phyloP scores from a whole-genome alignment of 2,329 filamentous ascomycete species.

The Sphaerostilbella broomeana region DNA sequence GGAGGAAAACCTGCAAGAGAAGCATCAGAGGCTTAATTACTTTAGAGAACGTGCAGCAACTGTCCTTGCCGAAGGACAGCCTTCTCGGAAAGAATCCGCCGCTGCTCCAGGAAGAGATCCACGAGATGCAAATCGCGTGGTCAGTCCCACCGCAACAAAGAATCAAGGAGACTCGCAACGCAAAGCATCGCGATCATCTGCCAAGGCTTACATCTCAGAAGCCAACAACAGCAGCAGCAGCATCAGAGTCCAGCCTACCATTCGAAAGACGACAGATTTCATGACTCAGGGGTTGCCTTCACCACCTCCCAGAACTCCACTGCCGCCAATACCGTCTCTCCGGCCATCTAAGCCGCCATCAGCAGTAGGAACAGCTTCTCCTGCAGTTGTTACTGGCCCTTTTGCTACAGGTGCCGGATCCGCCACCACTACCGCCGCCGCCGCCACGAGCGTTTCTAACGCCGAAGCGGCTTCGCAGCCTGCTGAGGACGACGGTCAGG shows the following conservation, averaged over 20 bases:
- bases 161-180: no score
- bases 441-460: no score
- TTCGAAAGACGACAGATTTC: conserved; percentile 18
- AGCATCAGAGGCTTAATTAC: conserved; percentile 18
- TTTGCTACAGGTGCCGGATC: background rate
- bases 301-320: conserved; percentile 19
- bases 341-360: no score
- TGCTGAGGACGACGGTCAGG: background rate
- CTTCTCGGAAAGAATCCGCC: conserved; percentile 1
- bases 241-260: background rate
- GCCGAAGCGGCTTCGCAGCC: background rate
- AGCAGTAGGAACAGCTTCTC: no score
- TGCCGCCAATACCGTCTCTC: background rate
- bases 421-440: background rate
- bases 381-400: background rate
- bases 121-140: background rate
- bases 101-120: background rate
- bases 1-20: conserved; percentile 13
- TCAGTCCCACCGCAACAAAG: background rate
- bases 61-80: conserved; percentile 7
- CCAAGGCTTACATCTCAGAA: no score
- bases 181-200: no score
- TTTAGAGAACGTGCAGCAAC: conserved; percentile 19
- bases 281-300: conserved; percentile 20
- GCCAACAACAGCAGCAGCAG: background rate